Percentiles rank a stretch among this genome's conserved stretches.
Evolutionary conservation across 2,329 filamentous ascomycete genomes (phyloP).

Genomic region (Hypoxylon sp.): DNA sequence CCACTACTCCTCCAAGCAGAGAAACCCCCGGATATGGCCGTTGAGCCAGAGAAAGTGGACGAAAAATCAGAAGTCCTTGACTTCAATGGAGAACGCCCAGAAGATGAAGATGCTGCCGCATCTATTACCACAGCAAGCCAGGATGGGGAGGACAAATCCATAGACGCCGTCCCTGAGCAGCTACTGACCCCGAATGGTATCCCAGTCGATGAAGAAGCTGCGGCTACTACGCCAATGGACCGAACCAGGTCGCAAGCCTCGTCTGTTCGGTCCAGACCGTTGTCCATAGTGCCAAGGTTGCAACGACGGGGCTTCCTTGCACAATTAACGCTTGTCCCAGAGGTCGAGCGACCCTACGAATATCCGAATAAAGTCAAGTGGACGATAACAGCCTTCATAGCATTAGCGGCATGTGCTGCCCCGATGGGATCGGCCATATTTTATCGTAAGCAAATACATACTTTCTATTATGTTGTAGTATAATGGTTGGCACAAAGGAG

Average conservation of each 20-base stretch:
- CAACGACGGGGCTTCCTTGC: conserved; percentile 78
- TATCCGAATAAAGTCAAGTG: conserved; percentile 84
- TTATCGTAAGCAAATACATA: conserved; percentile 70
- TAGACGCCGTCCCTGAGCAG: conserved; percentile 34
- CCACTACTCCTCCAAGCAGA: not conserved
- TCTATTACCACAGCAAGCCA: conserved; percentile 27
- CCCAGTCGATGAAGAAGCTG: conserved; percentile 40
- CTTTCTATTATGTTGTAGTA: conserved; percentile 21
- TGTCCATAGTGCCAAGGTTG: conserved; percentile 43
- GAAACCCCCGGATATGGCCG: conserved; percentile 22
- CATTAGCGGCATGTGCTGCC: conserved; percentile 80
- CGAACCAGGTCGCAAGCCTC: conserved; percentile 38
- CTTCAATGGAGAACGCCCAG: not conserved
- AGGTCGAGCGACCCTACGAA: conserved; percentile 81
- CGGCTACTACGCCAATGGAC: conserved; percentile 23
- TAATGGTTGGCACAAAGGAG: not conserved
- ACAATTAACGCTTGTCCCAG: conserved; percentile 78
- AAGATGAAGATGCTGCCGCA: conserved; percentile 30
- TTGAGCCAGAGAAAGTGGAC: conserved; percentile 33
- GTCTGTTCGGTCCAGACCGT: conserved; percentile 31
- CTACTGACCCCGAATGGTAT: conserved; percentile 33
- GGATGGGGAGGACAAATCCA: conserved; percentile 26
- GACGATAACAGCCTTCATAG: conserved; percentile 83
- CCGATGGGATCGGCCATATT: conserved; percentile 89
- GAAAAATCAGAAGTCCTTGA: conserved; percentile 26